Evolutionary conservation across 805 yeast genomes (phyloP).

Genomic region (Teunomyces panamensis): DNA sequence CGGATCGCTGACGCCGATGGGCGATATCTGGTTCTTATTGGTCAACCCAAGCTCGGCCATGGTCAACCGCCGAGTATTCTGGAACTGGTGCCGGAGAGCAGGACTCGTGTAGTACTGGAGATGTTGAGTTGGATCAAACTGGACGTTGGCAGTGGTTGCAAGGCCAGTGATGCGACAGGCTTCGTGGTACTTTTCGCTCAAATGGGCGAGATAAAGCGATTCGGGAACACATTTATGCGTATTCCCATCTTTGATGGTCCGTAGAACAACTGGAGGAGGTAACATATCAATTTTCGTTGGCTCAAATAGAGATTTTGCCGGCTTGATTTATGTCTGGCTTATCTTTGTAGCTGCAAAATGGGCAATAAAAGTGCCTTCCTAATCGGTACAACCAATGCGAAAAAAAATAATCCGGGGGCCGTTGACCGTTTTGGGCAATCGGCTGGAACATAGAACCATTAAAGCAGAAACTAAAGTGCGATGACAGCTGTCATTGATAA

Average conservation of each 20-base stretch:
- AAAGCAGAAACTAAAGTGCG: too few relatives aligned
- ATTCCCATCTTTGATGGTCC: constrained; percentile 35
- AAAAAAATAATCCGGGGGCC: neutral
- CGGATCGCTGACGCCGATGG: constrained; percentile 57
- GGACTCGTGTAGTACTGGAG: constrained; percentile 26
- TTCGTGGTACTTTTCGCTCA: constrained; percentile 27
- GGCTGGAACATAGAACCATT: neutral
- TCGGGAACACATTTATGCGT: constrained; percentile 32
- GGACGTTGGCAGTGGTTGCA: constrained; percentile 4
- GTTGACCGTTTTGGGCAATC: neutral
- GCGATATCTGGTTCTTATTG: constrained; percentile 47
- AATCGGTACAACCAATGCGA: constrained; percentile 5
- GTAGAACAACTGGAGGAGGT: constrained; percentile 21
- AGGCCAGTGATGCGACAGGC: constrained; percentile 9
- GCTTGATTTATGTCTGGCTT: neutral
- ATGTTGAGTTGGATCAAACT: constrained; percentile 34
- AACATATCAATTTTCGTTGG: neutral
- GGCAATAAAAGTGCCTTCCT: neutral
- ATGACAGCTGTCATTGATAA: too few relatives aligned
- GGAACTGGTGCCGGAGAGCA: constrained; percentile 15
- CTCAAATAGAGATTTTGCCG: neutral
- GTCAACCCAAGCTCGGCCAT: constrained; percentile 51
- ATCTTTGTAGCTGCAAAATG: neutral
- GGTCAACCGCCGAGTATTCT: constrained; percentile 29
- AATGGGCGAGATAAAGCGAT: constrained; percentile 27